Conservation (phyloP, 1,284 basidiomycete species). For the Puccinia sorghi region DNA sequence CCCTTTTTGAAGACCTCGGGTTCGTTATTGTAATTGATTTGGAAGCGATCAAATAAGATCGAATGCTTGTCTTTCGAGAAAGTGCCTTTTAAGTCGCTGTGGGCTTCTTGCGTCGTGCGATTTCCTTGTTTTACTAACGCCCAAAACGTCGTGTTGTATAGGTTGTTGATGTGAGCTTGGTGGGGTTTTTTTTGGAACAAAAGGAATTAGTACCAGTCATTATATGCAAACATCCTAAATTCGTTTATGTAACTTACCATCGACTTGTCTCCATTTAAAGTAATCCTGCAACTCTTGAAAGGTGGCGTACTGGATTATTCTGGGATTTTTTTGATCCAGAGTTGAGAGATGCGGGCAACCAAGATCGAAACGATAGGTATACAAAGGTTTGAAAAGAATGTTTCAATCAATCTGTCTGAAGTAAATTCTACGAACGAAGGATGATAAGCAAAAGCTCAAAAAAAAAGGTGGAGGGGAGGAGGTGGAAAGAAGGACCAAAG, state of each 20-base stretch:
- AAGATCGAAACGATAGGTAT: too few species aligned
- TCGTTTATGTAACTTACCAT: conserved; percentile 66
- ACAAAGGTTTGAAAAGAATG: not conserved
- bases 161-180: conserved; percentile 92
- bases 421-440: not conserved
- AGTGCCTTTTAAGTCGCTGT: conserved; percentile 70
- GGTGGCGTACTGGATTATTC: conserved; percentile 80
- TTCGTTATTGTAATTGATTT: conserved; percentile 82
- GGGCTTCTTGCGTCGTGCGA: conserved; percentile 75
- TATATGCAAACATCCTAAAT: not conserved
- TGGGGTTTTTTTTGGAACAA: not conserved
- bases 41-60: conserved; percentile 77
- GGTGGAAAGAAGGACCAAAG: not conserved
- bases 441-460: not conserved
- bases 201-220: not conserved
- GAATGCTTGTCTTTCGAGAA: conserved; percentile 86
- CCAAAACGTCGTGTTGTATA: conserved; percentile 97
- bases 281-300: conserved; percentile 79
- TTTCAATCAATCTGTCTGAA: not conserved
- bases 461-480: not conserved
- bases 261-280: conserved; percentile 91
- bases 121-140: conserved; percentile 79
- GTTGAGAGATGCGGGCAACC: not conserved
- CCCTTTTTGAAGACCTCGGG: conserved; percentile 79
- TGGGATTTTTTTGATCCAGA: conserved; percentile 13